A percentile compares a stretch with the other conserved stretches of the same genome.
Evolutionary conservation across 495 filamentous ascomycete species (phyloP).

Genomic region (Copromyces sp.): DNA sequence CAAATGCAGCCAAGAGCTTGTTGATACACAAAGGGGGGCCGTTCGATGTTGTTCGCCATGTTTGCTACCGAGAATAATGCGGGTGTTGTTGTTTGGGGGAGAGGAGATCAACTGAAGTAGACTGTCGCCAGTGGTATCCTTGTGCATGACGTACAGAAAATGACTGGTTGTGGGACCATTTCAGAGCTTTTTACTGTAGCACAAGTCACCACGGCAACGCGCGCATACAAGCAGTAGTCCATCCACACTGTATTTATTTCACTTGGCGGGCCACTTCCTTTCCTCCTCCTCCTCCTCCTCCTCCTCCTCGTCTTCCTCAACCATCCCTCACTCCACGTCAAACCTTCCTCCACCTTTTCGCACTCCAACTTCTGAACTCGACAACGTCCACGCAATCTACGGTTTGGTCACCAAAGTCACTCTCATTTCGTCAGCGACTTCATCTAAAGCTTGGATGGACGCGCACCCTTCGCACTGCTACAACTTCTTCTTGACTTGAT

Average conservation of each 20-base stretch:
- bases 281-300: no score
- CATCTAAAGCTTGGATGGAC: neutral
- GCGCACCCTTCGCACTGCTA: no score
- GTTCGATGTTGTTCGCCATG: neutral
- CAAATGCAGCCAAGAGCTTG: neutral
- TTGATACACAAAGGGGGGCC: neutral
- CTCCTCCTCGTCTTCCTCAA: neutral
- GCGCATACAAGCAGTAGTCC: neutral
- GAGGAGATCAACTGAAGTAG: neutral
- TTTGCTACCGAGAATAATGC: neutral
- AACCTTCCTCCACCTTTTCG: neutral
- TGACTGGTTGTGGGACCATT: neutral
- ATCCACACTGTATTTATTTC: neutral
- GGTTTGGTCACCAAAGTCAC: neutral
- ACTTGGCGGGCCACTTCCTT: neutral
- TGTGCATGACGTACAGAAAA: neutral
- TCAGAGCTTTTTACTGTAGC: neutral
- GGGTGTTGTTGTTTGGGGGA: neutral
- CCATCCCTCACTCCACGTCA: neutral
- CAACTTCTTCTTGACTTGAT: neutral
- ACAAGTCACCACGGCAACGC: neutral
- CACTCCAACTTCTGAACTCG: neutral
- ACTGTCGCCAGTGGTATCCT: neutral
- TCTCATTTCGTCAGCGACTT: neutral
- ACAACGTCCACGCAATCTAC: neutral